A percentile compares a stretch with the other conserved stretches of the same genome.
Evolutionary conservation across 768 basidiomycete species (phyloP).

Genomic region (Xerocomellus chrysenteron): DNA sequence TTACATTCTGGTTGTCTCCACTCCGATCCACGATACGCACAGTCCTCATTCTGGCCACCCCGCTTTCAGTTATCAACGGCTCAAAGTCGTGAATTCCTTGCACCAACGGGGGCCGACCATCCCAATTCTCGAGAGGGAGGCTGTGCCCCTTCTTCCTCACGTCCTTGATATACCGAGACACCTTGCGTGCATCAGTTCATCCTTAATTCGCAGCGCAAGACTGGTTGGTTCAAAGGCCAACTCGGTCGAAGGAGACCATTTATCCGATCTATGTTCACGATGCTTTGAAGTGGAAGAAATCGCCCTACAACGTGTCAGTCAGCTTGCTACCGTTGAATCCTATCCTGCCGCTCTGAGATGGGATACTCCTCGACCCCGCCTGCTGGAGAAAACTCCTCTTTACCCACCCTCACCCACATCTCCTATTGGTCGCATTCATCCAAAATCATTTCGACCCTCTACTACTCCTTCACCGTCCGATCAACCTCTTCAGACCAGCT

Average conservation of each 20-base stretch:
- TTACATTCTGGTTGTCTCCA: constrained; percentile 73
- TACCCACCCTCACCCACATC: constrained; percentile 26
- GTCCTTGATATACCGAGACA: constrained; percentile 77
- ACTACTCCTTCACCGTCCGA: constrained; percentile 46
- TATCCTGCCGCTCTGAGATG: constrained; percentile 14
- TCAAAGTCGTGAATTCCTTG: constrained; percentile 53
- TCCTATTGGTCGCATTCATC: constrained; percentile 12
- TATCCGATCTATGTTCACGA: constrained; percentile 56
- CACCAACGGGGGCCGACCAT: constrained; percentile 57
- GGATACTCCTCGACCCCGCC: constrained; percentile 12
- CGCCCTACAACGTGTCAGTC: constrained; percentile 64
- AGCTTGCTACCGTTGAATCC: constrained; percentile 39
- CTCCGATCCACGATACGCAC: constrained; percentile 38
- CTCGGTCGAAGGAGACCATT: constrained; percentile 32
- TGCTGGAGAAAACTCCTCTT: not conserved
- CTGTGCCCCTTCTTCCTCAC: constrained; percentile 71
- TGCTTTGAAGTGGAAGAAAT: constrained; percentile 74
- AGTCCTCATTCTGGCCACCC: constrained; percentile 26
- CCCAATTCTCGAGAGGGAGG: constrained; percentile 61
- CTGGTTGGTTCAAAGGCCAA: constrained; percentile 39
- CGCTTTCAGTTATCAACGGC: constrained; percentile 48
- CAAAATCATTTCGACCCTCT: constrained; percentile 42
- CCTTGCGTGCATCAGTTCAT: constrained; percentile 71
- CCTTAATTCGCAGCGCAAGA: constrained; percentile 64
- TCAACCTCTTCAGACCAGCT: not conserved